These are phyloP conservation scores for Termitomyces sp. DNA, from an alignment of 1,284 basidiomycete genomes.

Conservation along the genomic window DNA sequence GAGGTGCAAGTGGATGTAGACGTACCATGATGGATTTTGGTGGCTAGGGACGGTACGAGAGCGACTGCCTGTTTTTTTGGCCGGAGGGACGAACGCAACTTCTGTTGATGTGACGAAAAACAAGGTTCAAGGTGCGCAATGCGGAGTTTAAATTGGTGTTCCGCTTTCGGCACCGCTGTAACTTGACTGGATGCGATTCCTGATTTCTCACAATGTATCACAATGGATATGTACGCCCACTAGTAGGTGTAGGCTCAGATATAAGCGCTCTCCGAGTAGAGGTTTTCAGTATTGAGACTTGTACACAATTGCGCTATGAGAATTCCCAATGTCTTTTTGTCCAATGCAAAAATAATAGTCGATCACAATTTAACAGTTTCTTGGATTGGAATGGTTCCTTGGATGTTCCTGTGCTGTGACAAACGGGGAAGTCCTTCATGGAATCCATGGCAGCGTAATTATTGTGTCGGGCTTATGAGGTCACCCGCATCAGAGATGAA, in stretches of 20 bases:
- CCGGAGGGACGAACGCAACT: constrained; percentile 26
- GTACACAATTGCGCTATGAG: too few relatives aligned
- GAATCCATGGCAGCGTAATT: background rate
- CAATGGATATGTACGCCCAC: too few relatives aligned
- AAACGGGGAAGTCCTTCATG: background rate
- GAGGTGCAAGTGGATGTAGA: constrained; percentile 2
- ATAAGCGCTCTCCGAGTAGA: too few relatives aligned
- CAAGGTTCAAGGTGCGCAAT: constrained; percentile 21
- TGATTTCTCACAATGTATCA: background rate
- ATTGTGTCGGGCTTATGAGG: constrained; percentile 12
- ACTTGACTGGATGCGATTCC: background rate
- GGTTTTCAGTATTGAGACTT: background rate
- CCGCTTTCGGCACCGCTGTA: constrained; percentile 22
- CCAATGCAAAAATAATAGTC: background rate
- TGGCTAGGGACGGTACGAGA: constrained; percentile 16
- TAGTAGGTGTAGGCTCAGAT: too few relatives aligned
- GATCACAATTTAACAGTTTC: background rate
- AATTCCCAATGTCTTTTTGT: background rate
- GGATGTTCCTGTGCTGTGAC: background rate
- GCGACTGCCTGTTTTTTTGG: constrained; percentile 24
- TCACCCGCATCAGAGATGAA: background rate
- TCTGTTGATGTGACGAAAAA: constrained; percentile 31
- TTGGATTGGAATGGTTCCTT: background rate
- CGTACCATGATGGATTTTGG: constrained; percentile 36
- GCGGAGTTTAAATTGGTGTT: constrained; percentile 24